Base-by-base conservation (phyloP, 192 early-diverging fungal species). In the Coemansia sp. region DNA sequence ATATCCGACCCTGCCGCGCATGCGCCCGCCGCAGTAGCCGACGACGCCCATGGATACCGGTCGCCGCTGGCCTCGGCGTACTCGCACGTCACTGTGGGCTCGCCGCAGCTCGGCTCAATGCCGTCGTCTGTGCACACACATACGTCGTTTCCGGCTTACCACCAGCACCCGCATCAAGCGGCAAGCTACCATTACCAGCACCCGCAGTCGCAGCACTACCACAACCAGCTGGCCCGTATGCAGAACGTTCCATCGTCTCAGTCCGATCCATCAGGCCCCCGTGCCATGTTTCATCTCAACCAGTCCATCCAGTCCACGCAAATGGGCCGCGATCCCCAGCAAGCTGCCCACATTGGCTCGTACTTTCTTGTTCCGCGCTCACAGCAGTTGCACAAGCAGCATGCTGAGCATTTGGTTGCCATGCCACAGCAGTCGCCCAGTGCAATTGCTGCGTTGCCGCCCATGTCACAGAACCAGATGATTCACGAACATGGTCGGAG, bases 1-100 rank as follows among this genome's bases (percentile, higher is more conserved):
- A 64, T 73, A 73, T 69, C 76, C 55, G 61, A 63, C 64, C 59
- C 67, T 74, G 38, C 76, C 76, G 32, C 71, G 75, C 57, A 71
- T 78, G 69, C 75, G 75, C 1, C 75, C 75, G 43, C 75, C 75
- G 22, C 75, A 78, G 59, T 78, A 66, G 59, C 51, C 37, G 29
- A 57, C 14, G 60, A 20, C 9, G 24, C 20, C 13, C 61, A 12
- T 18, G 26, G 13, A 6, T 39, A 41, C 6, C 54, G 18, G 49
- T 47, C 29, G 27, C 60, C 35, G 45, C 58, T 49, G 24, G 14
- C 32, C 13, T 12, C 20, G n/a, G 11, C 19, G 55, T 38, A 38
- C 41, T 16, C 23, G 26, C 43, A 35, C 32, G 60, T 20, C 16
- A 29, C 32, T n/a, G 32, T 35, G 19, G 49, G 41, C 54, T 54